These are phyloP conservation scores for Jamesozyma jinghongensis DNA, from an alignment of 805 yeast species.

Conservation along the genomic window DNA sequence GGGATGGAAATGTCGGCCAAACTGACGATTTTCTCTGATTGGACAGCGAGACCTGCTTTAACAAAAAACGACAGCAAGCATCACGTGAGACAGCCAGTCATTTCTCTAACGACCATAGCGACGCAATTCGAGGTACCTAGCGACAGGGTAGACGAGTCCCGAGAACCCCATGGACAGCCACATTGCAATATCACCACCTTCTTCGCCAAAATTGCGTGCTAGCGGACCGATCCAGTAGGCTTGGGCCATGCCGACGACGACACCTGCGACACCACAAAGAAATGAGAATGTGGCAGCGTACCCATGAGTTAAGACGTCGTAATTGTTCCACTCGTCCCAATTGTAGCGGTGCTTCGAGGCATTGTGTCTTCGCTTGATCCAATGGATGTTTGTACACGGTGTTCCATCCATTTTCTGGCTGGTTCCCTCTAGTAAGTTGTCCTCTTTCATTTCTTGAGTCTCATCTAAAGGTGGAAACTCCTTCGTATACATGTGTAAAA, in stretches of 20 bases:
- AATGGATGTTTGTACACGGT: constrained; percentile 9
- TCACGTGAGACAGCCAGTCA: neutral
- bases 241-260: constrained; percentile 81
- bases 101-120: constrained; percentile 37
- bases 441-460: constrained; percentile 1
- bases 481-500: constrained; percentile 35
- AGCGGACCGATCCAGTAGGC: constrained; percentile 74
- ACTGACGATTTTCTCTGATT: neutral
- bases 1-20: too few relatives aligned
- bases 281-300: constrained; percentile 62
- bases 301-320: constrained; percentile 52
- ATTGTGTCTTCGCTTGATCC: constrained; percentile 13
- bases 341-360: constrained; percentile 43
- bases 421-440: too few relatives aligned
- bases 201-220: constrained; percentile 53
- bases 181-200: constrained; percentile 76
- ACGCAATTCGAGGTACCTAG: constrained; percentile 58
- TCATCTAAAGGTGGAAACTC: constrained; percentile 31
- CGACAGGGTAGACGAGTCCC: constrained; percentile 50
- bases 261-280: constrained; percentile 66
- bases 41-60: too few relatives aligned
- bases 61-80: neutral
- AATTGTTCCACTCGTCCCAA: constrained; percentile 67
- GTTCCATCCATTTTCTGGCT: too few relatives aligned
- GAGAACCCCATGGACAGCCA: constrained; percentile 69